A percentile compares a stretch with the other conserved stretches of the same genome.
Evolutionary conservation across 306 rosid genomes (phyloP).

Genomic region (Prunus dulcis): DNA sequence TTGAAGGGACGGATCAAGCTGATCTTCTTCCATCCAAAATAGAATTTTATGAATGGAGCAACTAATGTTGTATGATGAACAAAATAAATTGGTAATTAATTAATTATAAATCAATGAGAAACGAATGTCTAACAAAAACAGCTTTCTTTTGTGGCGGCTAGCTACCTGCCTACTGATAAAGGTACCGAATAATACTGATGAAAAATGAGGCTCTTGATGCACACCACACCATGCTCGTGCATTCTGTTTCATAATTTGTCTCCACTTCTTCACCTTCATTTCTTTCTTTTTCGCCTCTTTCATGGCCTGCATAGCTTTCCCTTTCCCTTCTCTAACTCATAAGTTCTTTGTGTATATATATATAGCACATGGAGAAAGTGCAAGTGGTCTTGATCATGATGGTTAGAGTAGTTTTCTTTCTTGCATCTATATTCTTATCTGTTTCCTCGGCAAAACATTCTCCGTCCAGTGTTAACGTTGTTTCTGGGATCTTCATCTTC

Average conservation of each 20-base stretch:
- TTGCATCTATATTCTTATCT: not conserved
- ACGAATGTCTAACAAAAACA: too few species aligned
- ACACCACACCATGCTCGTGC: conserved; percentile 11
- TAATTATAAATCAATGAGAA: too few species aligned
- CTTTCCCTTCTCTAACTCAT: not conserved
- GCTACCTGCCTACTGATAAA: not conserved
- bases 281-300: not conserved
- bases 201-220: conserved; percentile 1
- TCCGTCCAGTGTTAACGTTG: not conserved
- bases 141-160: too few species aligned
- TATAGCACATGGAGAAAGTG: not conserved
- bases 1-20: too few species aligned
- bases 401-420: not conserved
- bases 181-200: not conserved
- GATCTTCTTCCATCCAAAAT: too few species aligned
- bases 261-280: not conserved
- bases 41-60: too few species aligned
- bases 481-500: conserved; percentile 25
- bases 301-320: not conserved
- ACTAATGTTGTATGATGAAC: too few species aligned
- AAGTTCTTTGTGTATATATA: not conserved
- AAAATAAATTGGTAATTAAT: too few species aligned
- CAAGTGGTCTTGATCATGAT: not conserved
- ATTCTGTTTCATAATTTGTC: conserved; percentile 9
- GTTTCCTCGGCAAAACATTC: not conserved